Evolutionary conservation across 1,284 basidiomycete species (phyloP).

Genomic region (Chalciporus sp.): DNA sequence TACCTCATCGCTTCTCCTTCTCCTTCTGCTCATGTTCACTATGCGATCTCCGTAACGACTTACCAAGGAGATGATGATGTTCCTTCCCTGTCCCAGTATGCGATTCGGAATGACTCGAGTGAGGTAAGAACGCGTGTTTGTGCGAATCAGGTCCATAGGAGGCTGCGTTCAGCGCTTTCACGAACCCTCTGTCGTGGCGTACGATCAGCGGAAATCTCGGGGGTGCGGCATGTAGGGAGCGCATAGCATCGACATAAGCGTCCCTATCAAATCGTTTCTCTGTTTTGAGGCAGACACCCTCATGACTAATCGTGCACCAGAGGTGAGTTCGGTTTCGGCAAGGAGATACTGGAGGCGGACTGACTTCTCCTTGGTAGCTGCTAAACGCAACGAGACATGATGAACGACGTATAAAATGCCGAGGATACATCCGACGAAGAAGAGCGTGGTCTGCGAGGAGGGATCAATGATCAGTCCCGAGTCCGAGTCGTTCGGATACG

Average conservation of each 20-base stretch:
- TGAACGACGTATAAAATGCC: slow-evolving; percentile 39
- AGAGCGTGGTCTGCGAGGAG: slow-evolving; percentile 43
- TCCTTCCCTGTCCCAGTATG: too few relatives aligned
- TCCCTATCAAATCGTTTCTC: slow-evolving; percentile 56
- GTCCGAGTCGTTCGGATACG: too few relatives aligned
- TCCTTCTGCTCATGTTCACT: neutral
- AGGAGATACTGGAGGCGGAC: slow-evolving; percentile 1
- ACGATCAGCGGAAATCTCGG: neutral
- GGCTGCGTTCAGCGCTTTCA: slow-evolving; percentile 27
- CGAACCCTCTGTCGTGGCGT: slow-evolving; percentile 20
- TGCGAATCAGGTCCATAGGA: slow-evolving; percentile 19
- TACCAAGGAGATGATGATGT: slow-evolving; percentile 7
- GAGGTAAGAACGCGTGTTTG: slow-evolving; percentile 13
- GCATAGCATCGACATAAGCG: slow-evolving; percentile 67
- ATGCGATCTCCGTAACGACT: slow-evolving; percentile 7
- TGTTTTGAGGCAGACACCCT: slow-evolving; percentile 67
- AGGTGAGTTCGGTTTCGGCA: too few relatives aligned
- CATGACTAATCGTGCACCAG: slow-evolving; percentile 44
- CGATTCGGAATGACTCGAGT: neutral
- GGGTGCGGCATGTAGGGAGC: neutral
- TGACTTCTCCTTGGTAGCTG: slow-evolving; percentile 51
- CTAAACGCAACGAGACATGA: slow-evolving; percentile 41
- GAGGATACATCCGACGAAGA: slow-evolving; percentile 47
- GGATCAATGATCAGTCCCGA: neutral
- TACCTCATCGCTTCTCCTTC: neutral